Conservation (phyloP, 352 stramenopile genomes). For the Pythium inflatum region DNA sequence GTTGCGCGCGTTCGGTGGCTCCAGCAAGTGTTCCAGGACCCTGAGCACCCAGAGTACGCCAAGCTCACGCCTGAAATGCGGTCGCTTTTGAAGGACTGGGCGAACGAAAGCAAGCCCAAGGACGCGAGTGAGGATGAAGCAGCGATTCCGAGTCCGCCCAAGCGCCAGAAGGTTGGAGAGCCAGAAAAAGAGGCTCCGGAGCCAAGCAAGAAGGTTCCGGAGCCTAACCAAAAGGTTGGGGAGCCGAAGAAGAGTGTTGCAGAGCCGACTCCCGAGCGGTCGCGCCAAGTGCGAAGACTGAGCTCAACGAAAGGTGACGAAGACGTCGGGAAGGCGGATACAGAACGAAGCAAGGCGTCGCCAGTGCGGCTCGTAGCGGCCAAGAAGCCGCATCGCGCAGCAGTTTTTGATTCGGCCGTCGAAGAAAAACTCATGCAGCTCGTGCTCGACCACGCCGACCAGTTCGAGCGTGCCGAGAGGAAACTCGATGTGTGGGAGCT, state of each 20-base stretch:
- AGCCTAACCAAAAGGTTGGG: no score
- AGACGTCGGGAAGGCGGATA: neutral
- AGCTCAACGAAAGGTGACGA: no score
- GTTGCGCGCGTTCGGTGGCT: slow-evolving; percentile 13
- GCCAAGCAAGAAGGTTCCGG: no score
- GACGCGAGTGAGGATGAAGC: neutral
- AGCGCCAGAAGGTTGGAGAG: neutral
- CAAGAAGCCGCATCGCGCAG: neutral
- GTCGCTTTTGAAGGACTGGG: neutral
- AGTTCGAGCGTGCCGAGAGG: neutral
- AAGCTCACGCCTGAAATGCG: neutral
- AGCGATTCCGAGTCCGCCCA: neutral
- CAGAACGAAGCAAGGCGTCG: neutral
- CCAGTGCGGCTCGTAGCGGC: neutral
- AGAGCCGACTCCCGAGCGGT: no score
- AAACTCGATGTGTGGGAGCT: neutral
- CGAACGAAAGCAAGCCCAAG: neutral
- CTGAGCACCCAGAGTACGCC: slow-evolving; percentile 5
- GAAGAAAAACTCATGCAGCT: slow-evolving; percentile 14
- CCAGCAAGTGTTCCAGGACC: slow-evolving; percentile 10
- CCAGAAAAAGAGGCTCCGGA: neutral
- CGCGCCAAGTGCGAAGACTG: no score
- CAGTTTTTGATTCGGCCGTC: neutral
- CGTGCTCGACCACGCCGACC: neutral
- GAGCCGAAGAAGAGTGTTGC: no score